Conservation (phyloP, 2,329 filamentous ascomycete species). For the Erysiphe pulchra region DNA sequence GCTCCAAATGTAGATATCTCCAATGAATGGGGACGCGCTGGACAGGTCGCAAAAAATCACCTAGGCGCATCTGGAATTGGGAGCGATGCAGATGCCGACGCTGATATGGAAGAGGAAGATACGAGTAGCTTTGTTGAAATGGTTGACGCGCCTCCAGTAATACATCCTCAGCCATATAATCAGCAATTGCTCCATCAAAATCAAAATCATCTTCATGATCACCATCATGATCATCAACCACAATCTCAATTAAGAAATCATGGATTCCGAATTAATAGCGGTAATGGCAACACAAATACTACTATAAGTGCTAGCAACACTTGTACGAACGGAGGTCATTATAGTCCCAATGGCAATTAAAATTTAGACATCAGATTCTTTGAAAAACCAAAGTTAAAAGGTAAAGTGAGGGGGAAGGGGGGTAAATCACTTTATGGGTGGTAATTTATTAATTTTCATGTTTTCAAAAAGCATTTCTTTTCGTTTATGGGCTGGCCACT, state of each 20-base stretch:
- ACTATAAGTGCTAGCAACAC: background rate
- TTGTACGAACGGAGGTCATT: background rate
- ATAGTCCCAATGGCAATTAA: background rate
- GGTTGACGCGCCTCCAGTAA: slow-evolving; percentile 7
- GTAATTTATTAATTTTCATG: too few relatives aligned
- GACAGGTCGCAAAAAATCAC: background rate
- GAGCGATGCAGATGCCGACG: slow-evolving; percentile 11
- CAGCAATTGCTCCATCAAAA: background rate
- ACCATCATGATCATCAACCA: background rate
- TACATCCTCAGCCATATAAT: background rate
- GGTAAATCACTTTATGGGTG: too few relatives aligned
- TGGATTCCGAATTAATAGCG: slow-evolving; percentile 6
- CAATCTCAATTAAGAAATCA: slow-evolving; percentile 4
- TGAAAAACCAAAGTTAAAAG: too few relatives aligned
- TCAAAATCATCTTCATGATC: background rate
- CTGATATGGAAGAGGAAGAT: slow-evolving; percentile 27
- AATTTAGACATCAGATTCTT: background rate
- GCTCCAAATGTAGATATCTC: background rate
- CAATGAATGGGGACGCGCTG: background rate
- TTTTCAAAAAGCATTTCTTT: too few relatives aligned
- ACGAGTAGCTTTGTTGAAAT: slow-evolving; percentile 22
- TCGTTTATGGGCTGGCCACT: too few relatives aligned
- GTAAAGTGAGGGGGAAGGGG: too few relatives aligned
- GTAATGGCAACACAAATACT: background rate
- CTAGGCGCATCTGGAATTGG: slow-evolving; percentile 1